Percentiles rank a stretch among this genome's conserved stretches.
Evolutionary conservation across 768 basidiomycete species (phyloP).

Genomic region (Clavaria fumosa): DNA sequence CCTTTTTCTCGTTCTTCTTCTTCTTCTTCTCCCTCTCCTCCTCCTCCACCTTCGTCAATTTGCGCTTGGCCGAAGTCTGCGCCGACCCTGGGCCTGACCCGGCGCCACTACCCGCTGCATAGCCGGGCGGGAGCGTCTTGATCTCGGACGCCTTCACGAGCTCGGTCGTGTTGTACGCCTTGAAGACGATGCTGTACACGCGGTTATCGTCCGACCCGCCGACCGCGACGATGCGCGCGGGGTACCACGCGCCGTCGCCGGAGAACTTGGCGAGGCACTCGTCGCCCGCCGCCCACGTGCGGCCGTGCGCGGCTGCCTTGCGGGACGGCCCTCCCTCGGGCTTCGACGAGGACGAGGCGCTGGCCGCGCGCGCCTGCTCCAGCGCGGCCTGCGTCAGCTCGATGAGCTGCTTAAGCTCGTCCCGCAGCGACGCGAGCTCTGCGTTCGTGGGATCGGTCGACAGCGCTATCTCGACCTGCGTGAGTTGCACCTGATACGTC

Average conservation of each 20-base stretch:
- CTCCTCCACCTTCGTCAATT: conserved; percentile 65
- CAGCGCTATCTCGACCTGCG: conserved; percentile 76
- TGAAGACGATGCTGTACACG: conserved; percentile 82
- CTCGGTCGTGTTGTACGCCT: conserved; percentile 85
- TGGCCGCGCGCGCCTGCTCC: conserved; percentile 47
- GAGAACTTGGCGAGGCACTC: conserved; percentile 81
- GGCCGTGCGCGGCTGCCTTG: conserved; percentile 36
- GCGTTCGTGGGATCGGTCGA: conserved; percentile 56
- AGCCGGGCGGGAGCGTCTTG: conserved; percentile 49
- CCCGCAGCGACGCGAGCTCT: conserved; percentile 57
- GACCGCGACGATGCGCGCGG: conserved; percentile 74
- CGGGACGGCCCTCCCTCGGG: conserved; percentile 39
- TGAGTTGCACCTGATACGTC: conserved; percentile 78
- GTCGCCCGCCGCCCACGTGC: conserved; percentile 66
- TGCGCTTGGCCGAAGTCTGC: conserved; percentile 50
- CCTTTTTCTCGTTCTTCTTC: conserved; percentile 91
- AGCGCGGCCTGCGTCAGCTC: conserved; percentile 59
- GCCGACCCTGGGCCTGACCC: no score
- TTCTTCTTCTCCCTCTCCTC: conserved; percentile 81
- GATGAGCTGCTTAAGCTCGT: conserved; percentile 74
- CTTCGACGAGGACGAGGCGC: conserved; percentile 49
- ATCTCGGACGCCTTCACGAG: conserved; percentile 58
- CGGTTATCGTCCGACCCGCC: conserved; percentile 71
- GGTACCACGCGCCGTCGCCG: conserved; percentile 73
- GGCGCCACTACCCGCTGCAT: conserved; percentile 25